phyloP scores from a whole-genome alignment of 2,329 filamentous ascomycete genomes.

The Dothideomycetidae sp. region DNA sequence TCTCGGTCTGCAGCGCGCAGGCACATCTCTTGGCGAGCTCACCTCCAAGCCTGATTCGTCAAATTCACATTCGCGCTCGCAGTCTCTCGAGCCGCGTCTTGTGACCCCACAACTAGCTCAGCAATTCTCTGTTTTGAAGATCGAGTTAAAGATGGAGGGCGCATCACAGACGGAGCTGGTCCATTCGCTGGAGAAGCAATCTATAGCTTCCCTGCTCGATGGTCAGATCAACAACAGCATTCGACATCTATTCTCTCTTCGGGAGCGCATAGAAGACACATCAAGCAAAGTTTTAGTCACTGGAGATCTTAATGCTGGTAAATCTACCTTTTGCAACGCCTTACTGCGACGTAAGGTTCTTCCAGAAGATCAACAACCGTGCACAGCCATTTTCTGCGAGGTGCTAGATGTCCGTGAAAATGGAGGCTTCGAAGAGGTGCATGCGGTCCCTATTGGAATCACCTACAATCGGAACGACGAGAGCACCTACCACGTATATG shows the following conservation, averaged over 20 bases:
- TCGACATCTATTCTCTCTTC: constrained; percentile 70
- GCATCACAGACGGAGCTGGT: constrained; percentile 81
- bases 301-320: constrained; percentile 90
- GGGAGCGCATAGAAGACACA: constrained; percentile 92
- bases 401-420: constrained; percentile 89
- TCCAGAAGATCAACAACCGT: constrained; percentile 94
- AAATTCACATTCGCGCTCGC: constrained; percentile 8
- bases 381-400: constrained; percentile 96
- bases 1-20: constrained; percentile 48
- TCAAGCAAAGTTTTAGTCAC: constrained; percentile 94
- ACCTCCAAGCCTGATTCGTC: constrained; percentile 52
- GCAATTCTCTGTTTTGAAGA: constrained; percentile 87
- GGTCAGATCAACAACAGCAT: constrained; percentile 91
- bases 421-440: constrained; percentile 80
- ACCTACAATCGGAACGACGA: constrained; percentile 82
- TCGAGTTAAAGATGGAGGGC: constrained; percentile 81
- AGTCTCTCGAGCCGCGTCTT: constrained; percentile 56
- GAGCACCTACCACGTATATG: constrained; percentile 80
- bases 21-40: constrained; percentile 53
- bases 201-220: constrained; percentile 78
- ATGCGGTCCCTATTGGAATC: constrained; percentile 73
- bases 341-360: constrained; percentile 79
- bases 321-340: constrained; percentile 99
- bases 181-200: constrained; percentile 83
- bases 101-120: constrained; percentile 87